Evolutionary conservation across 2,329 filamentous ascomycete species (phyloP), one percentile per base, ranked within the genome.

Genomic region (Sporothrix brasiliensis): DNA sequence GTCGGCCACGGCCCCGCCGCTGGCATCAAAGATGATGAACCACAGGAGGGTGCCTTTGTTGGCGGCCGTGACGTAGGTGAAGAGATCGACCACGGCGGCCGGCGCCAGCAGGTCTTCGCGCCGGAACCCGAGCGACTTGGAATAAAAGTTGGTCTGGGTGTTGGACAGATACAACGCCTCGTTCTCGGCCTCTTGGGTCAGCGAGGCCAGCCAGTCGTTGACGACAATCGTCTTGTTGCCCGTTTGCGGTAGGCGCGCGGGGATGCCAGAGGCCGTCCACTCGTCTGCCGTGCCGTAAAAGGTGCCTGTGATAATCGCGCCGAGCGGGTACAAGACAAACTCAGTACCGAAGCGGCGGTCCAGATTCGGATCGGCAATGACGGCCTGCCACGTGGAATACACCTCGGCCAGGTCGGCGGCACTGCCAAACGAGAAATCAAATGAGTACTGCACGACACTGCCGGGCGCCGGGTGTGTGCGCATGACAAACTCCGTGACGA

Each of bases 21-120:
- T 82, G 0, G 86, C 82, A 75, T 90, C 86, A 75, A 89, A 90
- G 56, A 89, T 88, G 70, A 89, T 79, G 75, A 86, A 86, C 87
- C 88, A 89, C 2, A 87, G 73, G 1, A 84, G 76, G 0, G 85
- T 87, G 2, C 83, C 86, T 70, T 83, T 83, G 67, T 83, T 76
- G 0, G 81, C 76, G 0, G 75, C 74, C 70, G 87, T 84, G 53
- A 89, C 78, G 76, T 86, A 89, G 2, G 80, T 71, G 75, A 90
- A 87, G 3, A 90, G 74, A 0, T 80, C 76, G 16, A 82, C 79
- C 56, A 88, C 82, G 5, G 79, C 79, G 0, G 80, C 75, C 1
- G 52, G 66, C 11, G 82, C 76, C 4, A 89, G 82, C 0, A 86
- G 75, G 47, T 87, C 82, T 47, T 86, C 77, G 0, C 78, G 71